phyloP scores from a whole-genome alignment of 441 rosid genomes.

The Euphorbia corollata region DNA sequence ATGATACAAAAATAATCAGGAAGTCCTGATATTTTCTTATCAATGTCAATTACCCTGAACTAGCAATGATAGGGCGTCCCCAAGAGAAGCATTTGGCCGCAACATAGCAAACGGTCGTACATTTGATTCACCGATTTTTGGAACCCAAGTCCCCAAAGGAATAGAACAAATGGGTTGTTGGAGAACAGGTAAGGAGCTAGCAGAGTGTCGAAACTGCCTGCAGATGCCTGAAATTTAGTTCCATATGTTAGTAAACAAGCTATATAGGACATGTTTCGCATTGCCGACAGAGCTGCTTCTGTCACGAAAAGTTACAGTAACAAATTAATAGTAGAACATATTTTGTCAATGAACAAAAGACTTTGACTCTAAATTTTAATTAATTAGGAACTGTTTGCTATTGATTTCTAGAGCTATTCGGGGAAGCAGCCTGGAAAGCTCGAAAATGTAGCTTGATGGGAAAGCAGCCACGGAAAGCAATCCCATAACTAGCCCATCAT shows the following conservation, averaged over 20 bases:
- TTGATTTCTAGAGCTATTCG: too few species aligned
- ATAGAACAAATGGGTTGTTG: conserved; percentile 43
- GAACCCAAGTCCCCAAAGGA: conserved; percentile 56
- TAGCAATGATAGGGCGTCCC: conserved; percentile 47
- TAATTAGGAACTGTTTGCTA: too few species aligned
- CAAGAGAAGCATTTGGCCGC: conserved; percentile 51
- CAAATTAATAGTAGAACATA: too few species aligned
- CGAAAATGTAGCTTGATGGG: too few species aligned
- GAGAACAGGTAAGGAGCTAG: conserved; percentile 48
- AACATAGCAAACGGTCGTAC: conserved; percentile 45
- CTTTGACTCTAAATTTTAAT: too few species aligned
- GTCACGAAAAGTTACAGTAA: too few species aligned
- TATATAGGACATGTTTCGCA: too few species aligned
- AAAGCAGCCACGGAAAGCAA: too few species aligned
- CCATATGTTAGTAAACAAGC: conserved; percentile 22
- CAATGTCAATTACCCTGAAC: conserved; percentile 38
- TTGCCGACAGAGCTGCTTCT: too few species aligned
- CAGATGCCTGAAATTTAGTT: conserved; percentile 42
- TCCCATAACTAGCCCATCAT: too few species aligned
- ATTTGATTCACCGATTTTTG: conserved; percentile 49
- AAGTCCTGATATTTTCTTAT: neutral
- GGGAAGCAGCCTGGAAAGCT: too few species aligned
- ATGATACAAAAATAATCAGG: neutral
- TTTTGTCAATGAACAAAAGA: too few species aligned
- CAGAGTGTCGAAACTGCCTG: conserved; percentile 53